A percentile compares a stretch with the other conserved stretches of the same genome.
phyloP scores from a whole-genome alignment of 768 basidiomycete species.

The Megacollybia marginata region DNA sequence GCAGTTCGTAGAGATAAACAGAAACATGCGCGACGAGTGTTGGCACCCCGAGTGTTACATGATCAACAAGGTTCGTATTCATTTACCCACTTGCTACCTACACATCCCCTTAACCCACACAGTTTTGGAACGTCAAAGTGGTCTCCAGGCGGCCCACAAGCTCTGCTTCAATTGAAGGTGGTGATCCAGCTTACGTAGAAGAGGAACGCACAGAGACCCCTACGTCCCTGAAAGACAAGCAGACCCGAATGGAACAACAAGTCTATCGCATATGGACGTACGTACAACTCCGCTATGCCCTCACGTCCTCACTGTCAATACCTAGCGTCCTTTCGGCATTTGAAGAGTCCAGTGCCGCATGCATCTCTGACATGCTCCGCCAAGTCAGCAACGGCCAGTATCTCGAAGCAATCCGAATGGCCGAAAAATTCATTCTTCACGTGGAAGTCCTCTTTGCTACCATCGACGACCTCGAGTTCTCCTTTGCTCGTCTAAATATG shows the following conservation, averaged over 20 bases:
- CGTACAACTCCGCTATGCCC: slow-evolving; percentile 25
- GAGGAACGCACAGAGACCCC: slow-evolving; percentile 48
- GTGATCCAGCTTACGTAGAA: slow-evolving; percentile 53
- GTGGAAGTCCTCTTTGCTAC: slow-evolving; percentile 97
- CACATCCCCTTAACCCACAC: slow-evolving; percentile 9
- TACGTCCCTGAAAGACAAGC: slow-evolving; percentile 20
- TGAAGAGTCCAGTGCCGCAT: slow-evolving; percentile 98
- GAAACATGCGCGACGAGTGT: slow-evolving; percentile 96
- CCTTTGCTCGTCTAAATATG: slow-evolving; percentile 70
- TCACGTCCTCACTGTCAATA: neutral
- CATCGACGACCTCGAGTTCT: slow-evolving; percentile 91
- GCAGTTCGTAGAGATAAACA: slow-evolving; percentile 99
- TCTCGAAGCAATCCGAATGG: slow-evolving; percentile 95
- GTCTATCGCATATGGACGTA: slow-evolving; percentile 99
- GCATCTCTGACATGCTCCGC: slow-evolving; percentile 97
- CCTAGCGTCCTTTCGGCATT: slow-evolving; percentile 88
- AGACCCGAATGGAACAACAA: slow-evolving; percentile 91
- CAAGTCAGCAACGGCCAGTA: slow-evolving; percentile 97
- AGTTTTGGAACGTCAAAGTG: slow-evolving; percentile 99
- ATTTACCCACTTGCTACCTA: neutral
- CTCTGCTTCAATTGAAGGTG: slow-evolving; percentile 37
- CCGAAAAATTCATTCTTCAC: slow-evolving; percentile 96
- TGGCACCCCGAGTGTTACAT: slow-evolving; percentile 99
- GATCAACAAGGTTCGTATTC: slow-evolving; percentile 85
- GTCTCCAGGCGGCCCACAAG: slow-evolving; percentile 67